Conservation (phyloP, 306 rosid genomes). For the Rosa lucieae region DNA sequence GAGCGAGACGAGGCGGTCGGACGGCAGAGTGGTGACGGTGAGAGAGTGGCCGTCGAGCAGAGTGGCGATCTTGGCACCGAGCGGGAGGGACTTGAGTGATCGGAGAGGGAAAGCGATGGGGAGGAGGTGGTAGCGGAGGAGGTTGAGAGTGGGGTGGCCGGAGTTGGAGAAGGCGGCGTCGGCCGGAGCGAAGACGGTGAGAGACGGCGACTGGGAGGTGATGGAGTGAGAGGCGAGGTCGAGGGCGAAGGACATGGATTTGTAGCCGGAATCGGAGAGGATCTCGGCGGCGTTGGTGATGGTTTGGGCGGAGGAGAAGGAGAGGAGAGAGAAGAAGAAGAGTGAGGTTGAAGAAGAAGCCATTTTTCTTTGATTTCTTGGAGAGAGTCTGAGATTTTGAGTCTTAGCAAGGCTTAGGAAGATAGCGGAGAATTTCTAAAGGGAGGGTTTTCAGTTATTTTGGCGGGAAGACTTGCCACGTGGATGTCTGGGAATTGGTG, state of each 20-base stretch:
- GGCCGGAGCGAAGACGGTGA: slow-evolving; percentile 51
- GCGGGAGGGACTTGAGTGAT: slow-evolving; percentile 52
- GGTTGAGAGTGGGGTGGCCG: slow-evolving; percentile 34
- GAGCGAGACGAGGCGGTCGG: slow-evolving; percentile 31
- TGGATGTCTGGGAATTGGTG: not conserved
- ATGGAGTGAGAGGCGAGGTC: slow-evolving; percentile 50
- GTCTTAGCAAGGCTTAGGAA: not conserved
- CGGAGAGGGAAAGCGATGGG: slow-evolving; percentile 47
- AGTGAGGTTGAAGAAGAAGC: slow-evolving; percentile 8
- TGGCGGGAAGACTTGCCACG: slow-evolving; percentile 12
- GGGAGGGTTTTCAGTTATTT: not conserved
- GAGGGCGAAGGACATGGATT: slow-evolving; percentile 52
- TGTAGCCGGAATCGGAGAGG: slow-evolving; percentile 50
- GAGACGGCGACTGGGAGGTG: slow-evolving; percentile 21
- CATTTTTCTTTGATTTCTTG: slow-evolving; percentile 31
- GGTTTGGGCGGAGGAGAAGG: slow-evolving; percentile 30
- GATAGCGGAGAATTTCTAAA: not conserved
- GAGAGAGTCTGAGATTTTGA: not conserved
- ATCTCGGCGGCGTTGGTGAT: slow-evolving; percentile 53
- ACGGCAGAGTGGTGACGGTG: slow-evolving; percentile 28
- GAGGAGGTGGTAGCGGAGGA: slow-evolving; percentile 60
- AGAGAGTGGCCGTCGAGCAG: slow-evolving; percentile 41
- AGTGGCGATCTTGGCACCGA: slow-evolving; percentile 54
- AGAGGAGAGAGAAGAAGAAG: slow-evolving; percentile 12
- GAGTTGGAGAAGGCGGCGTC: slow-evolving; percentile 38